A percentile compares a stretch with the other conserved stretches of the same genome.
Conservation (phyloP, 177 flowering plant species). For the Vitis hybrid region DNA sequence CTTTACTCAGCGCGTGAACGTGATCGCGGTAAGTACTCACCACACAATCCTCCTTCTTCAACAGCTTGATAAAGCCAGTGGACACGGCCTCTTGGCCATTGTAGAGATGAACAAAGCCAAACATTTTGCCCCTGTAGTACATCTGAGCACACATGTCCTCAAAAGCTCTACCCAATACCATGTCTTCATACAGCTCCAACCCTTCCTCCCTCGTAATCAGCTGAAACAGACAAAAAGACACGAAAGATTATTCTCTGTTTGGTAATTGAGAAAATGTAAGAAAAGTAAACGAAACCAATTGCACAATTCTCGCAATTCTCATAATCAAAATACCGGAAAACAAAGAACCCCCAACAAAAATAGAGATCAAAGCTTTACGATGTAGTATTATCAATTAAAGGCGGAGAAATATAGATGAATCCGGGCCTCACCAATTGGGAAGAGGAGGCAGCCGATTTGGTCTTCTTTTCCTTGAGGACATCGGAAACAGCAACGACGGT, state of each 20-base stretch:
- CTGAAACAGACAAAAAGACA: conserved; percentile 28
- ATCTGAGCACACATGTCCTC: conserved; percentile 97
- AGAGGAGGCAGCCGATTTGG: conserved; percentile 27
- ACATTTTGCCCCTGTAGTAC: conserved; percentile 96
- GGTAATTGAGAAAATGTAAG: not conserved
- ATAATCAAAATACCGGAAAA: not conserved
- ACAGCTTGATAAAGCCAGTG: conserved; percentile 86
- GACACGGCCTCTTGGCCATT: conserved; percentile 96
- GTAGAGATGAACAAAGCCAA: conserved; percentile 92
- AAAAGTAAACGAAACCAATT: not conserved
- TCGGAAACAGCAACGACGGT: conserved; percentile 56
- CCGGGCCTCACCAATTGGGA: conserved; percentile 50
- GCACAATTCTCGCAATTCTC: not conserved
- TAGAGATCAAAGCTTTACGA: not conserved
- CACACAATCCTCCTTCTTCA: conserved; percentile 68
- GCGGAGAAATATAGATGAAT: too few species aligned
- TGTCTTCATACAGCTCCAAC: conserved; percentile 70
- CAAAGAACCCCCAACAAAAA: not conserved
- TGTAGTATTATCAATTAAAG: too few species aligned
- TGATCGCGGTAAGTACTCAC: conserved; percentile 93
- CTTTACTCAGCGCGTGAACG: conserved; percentile 88
- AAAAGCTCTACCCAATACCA: conserved; percentile 73
- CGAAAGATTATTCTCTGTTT: not conserved
- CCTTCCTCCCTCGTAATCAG: conserved; percentile 80
- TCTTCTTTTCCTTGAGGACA: conserved; percentile 67